Conservation (phyloP, 768 basidiomycete genomes). For the Lentinula raphanica region DNA sequence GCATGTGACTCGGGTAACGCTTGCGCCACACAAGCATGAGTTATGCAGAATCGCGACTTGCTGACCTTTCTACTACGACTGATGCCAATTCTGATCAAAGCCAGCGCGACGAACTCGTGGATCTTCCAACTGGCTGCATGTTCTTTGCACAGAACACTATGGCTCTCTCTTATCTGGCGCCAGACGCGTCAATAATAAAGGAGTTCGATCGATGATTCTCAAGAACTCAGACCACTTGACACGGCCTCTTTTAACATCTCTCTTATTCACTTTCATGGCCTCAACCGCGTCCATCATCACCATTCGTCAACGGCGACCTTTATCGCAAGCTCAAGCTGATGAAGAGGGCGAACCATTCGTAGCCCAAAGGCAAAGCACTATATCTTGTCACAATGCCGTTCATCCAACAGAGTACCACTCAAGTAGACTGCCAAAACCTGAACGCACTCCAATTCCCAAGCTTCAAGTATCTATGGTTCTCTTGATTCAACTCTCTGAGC, state of each 20-base stretch:
- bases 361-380: not conserved
- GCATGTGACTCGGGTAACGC: not conserved
- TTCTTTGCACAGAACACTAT: too few species aligned
- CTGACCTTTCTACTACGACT: too few species aligned
- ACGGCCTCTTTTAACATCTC: not conserved
- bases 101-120: too few species aligned
- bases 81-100: too few species aligned
- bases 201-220: not conserved
- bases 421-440: not conserved
- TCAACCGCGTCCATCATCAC: not conserved
- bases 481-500: conserved; percentile 29
- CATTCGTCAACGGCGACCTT: not conserved
- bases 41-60: too few species aligned
- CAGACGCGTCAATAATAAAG: not conserved
- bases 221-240: too few species aligned
- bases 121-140: too few species aligned
- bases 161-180: too few species aligned
- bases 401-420: not conserved
- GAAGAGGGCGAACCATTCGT: not conserved
- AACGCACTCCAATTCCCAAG: conserved; percentile 30
- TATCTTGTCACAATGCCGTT: not conserved
- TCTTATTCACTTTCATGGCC: not conserved
- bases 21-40: not conserved
- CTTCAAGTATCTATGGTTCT: conserved; percentile 33
- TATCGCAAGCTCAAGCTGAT: not conserved